phyloP scores from a whole-genome alignment of 164 flowering plant species.

The Magnolia changhungtana region DNA sequence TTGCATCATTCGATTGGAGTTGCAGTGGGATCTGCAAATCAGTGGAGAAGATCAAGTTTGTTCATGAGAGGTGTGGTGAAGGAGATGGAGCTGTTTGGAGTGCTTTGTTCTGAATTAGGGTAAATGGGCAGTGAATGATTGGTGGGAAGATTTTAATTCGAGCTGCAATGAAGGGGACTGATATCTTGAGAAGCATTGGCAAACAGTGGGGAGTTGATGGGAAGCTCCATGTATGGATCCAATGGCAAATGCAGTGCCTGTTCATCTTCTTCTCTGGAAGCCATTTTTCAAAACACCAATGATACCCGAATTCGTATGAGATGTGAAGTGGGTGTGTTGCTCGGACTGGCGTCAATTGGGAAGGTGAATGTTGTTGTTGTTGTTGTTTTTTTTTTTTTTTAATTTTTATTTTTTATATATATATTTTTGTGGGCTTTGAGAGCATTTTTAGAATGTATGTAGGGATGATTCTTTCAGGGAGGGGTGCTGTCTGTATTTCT shows the following conservation, averaged over 20 bases:
- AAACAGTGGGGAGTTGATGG: not conserved
- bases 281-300: not conserved
- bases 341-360: not conserved
- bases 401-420: not conserved
- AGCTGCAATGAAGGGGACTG: not conserved
- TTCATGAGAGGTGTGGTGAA: conserved; percentile 76
- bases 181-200: not conserved
- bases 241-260: not conserved
- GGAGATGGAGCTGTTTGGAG: conserved; percentile 77
- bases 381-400: too few relatives aligned
- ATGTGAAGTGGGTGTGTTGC: not conserved
- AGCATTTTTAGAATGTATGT: not conserved
- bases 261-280: not conserved
- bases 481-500: not conserved
- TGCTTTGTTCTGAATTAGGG: conserved; percentile 32
- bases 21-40: conserved; percentile 93
- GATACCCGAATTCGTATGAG: not conserved
- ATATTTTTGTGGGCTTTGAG: not conserved
- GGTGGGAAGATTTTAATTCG: not conserved
- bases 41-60: conserved; percentile 65
- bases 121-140: not conserved
- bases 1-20: conserved; percentile 90
- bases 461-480: not conserved
- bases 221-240: not conserved
- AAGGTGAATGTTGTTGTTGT: not conserved